A percentile compares a stretch with the other conserved stretches of the same genome.
phyloP scores from a whole-genome alignment of 106 monocot genomes.

The Agapanthus africanus region DNA sequence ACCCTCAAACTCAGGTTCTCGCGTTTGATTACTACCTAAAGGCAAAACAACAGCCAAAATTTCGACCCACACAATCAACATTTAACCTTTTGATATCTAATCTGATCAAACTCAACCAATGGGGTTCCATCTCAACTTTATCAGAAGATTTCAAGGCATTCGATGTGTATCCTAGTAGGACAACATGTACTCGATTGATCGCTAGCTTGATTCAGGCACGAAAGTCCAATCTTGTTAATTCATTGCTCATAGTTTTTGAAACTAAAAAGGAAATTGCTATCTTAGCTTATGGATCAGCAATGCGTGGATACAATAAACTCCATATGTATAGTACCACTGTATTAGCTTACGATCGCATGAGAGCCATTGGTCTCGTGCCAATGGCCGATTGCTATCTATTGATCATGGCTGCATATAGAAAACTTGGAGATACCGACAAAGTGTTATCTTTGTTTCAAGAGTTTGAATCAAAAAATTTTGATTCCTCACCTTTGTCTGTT shows the following conservation, averaged over 20 bases:
- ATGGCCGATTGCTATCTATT: constrained; percentile 27
- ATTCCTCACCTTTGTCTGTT: background rate
- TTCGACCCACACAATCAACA: constrained; percentile 25
- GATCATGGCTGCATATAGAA: constrained; percentile 52
- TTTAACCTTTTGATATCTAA: constrained; percentile 17
- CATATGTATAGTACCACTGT: constrained; percentile 78
- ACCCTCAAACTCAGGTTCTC: constrained; percentile 27
- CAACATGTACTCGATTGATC: constrained; percentile 30
- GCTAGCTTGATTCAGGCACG: constrained; percentile 41
- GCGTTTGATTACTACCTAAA: constrained; percentile 45
- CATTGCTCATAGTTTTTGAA: constrained; percentile 37
- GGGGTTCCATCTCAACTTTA: constrained; percentile 46
- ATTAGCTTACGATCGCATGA: constrained; percentile 31
- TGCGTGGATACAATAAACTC: constrained; percentile 77
- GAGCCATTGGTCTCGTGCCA: constrained; percentile 10
- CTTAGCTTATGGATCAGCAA: constrained; percentile 38
- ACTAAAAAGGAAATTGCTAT: constrained; percentile 14
- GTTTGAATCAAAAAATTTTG: constrained; percentile 21
- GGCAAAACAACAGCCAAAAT: constrained; percentile 32
- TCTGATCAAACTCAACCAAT: constrained; percentile 40
- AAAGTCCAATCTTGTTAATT: constrained; percentile 53
- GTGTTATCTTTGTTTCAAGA: constrained; percentile 43
- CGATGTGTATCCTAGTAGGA: constrained; percentile 34
- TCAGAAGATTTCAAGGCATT: constrained; percentile 33
- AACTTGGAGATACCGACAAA: constrained; percentile 34